Conservation (phyloP, 2,329 filamentous ascomycete genomes). For the Xylariaceae sp. region DNA sequence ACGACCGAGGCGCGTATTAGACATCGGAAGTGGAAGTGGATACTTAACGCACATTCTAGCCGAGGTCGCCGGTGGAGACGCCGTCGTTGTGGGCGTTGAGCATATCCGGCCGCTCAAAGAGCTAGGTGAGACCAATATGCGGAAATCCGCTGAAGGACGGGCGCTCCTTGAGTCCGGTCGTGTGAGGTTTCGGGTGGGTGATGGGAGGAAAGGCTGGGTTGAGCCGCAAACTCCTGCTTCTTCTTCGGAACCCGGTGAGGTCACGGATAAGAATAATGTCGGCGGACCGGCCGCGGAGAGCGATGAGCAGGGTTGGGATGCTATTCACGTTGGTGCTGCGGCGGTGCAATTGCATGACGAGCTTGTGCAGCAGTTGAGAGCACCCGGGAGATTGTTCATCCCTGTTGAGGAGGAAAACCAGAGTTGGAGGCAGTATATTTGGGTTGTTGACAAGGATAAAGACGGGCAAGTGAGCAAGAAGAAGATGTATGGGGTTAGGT, state of each 20-base stretch:
- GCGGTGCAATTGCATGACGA: slow-evolving; percentile 69
- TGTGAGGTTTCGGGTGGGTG: slow-evolving; percentile 71
- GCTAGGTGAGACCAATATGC: slow-evolving; percentile 64
- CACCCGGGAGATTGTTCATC: slow-evolving; percentile 79
- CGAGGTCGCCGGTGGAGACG: slow-evolving; percentile 61
- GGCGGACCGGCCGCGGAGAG: slow-evolving; percentile 36
- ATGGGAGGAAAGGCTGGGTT: slow-evolving; percentile 67
- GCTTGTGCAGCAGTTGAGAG: slow-evolving; percentile 72
- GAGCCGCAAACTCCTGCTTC: slow-evolving; percentile 32
- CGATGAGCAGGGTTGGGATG: slow-evolving; percentile 66
- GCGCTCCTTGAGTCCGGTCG: slow-evolving; percentile 60
- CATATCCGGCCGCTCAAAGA: slow-evolving; percentile 66
- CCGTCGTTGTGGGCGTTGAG: slow-evolving; percentile 67
- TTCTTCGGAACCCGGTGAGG: slow-evolving; percentile 19
- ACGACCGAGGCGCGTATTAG: slow-evolving; percentile 55
- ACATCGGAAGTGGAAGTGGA: slow-evolving; percentile 73
- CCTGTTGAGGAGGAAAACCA: slow-evolving; percentile 59
- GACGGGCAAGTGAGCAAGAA: slow-evolving; percentile 59
- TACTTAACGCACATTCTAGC: slow-evolving; percentile 89
- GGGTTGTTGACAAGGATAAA: slow-evolving; percentile 69
- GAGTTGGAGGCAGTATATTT: slow-evolving; percentile 62
- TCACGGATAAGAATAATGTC: slow-evolving; percentile 40
- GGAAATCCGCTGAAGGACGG: slow-evolving; percentile 57
- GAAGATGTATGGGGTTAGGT: slow-evolving; percentile 68
- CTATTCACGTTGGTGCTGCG: slow-evolving; percentile 91